phyloP scores from a whole-genome alignment of 768 basidiomycete genomes.

The Filobasidium floriforme region DNA sequence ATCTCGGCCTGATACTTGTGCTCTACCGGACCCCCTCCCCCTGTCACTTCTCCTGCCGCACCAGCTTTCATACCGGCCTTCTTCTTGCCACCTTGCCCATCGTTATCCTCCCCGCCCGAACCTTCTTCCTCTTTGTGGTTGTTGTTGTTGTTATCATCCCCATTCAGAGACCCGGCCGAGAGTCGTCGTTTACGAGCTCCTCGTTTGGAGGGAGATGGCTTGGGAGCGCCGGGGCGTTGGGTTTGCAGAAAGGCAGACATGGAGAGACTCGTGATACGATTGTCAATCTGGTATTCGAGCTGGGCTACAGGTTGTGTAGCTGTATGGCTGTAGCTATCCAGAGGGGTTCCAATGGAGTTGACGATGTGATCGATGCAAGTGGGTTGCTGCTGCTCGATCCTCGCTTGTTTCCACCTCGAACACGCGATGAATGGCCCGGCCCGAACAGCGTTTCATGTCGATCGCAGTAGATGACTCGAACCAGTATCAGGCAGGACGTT shows the following conservation, averaged over 20 bases:
- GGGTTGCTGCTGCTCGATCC: no score
- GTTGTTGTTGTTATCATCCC: background rate
- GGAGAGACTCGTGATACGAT: background rate
- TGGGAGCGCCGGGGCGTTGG: background rate
- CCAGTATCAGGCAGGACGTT: no score
- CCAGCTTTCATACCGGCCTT: background rate
- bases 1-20: conserved; percentile 91
- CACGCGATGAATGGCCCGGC: no score
- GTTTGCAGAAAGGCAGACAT: background rate
- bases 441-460: no score
- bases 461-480: no score
- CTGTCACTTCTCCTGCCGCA: conserved; percentile 5
- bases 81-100: background rate
- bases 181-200: background rate
- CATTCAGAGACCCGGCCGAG: background rate
- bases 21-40: conserved; percentile 23
- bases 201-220: conserved; percentile 3
- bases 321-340: no score
- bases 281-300: background rate
- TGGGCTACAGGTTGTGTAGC: no score
- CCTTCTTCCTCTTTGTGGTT: background rate
- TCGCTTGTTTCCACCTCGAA: no score
- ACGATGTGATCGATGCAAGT: no score
- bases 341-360: no score
- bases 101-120: background rate